phyloP scores from a whole-genome alignment of 106 monocot species.

The Ottelia alismoides region DNA sequence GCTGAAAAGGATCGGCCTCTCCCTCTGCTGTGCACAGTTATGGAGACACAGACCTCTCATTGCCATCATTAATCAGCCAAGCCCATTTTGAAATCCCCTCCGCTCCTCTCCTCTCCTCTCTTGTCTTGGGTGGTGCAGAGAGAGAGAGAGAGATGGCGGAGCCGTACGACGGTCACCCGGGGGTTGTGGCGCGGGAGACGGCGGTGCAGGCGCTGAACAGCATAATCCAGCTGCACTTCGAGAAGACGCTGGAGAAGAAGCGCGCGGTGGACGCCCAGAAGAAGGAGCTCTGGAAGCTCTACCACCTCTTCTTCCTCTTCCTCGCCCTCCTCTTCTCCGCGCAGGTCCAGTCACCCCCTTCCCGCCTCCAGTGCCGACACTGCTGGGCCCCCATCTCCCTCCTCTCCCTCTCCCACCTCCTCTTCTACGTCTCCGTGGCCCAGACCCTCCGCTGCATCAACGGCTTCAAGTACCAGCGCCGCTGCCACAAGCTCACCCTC shows the following conservation, averaged over 20 bases:
- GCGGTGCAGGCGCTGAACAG: slow-evolving; percentile 73
- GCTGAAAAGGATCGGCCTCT: too few relatives aligned
- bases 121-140: too few relatives aligned
- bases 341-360: slow-evolving; percentile 13
- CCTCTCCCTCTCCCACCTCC: slow-evolving; percentile 64
- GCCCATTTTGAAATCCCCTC: too few relatives aligned
- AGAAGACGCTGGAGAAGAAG: slow-evolving; percentile 93
- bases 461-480: slow-evolving; percentile 90
- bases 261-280: slow-evolving; percentile 68
- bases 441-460: slow-evolving; percentile 91
- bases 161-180: slow-evolving; percentile 4
- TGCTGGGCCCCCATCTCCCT: slow-evolving; percentile 72
- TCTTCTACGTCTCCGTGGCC: slow-evolving; percentile 84
- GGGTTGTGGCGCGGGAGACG: slow-evolving; percentile 30
- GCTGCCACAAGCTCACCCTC: slow-evolving; percentile 97
- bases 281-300: slow-evolving; percentile 78
- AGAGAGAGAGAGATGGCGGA: too few relatives aligned
- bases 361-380: slow-evolving; percentile 86
- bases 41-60: too few relatives aligned
- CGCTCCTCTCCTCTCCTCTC: too few relatives aligned
- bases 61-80: too few relatives aligned
- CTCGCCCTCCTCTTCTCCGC: slow-evolving; percentile 44
- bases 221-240: slow-evolving; percentile 95
- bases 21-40: too few relatives aligned
- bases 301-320: slow-evolving; percentile 86